Evolutionary conservation across 2,329 filamentous ascomycete genomes (phyloP), one percentile per base, ranked within the genome.

Genomic region (Drechslerella coelobrocha): DNA sequence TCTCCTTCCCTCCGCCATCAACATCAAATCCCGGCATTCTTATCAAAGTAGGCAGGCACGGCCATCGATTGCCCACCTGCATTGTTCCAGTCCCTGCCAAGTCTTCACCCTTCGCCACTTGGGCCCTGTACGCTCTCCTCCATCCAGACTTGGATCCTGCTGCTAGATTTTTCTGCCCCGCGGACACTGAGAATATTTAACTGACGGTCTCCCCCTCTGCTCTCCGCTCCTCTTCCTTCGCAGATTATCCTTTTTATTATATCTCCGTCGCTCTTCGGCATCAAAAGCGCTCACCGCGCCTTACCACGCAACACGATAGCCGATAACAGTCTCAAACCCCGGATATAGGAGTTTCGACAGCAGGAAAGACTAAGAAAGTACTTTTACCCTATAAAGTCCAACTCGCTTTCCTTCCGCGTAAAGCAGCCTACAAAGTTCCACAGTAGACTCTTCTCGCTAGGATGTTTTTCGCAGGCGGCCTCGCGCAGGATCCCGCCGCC

Each of bases 401-500:
- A 19, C 17, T 48, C 19, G 14, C 23, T n/a, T 17, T 47, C 51
- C 24, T 21, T 14, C 10, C 47, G 39, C 23, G 10, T 5, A 2
- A 31, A 6, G 10, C 23, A 34, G 26, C 9, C 37, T 26, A 52
- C 21, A 14, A 45, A 5, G 10, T 9, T 17, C 51, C n/a, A n/a
- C n/a, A n/a, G n/a, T n/a, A n/a, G n/a, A 29, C 52, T 24, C 21
- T 8, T 17, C 21, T 10, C 24, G 6, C n/a, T 39, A 65, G 21
- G 10, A 71, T 71, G 66, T 41, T 71, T 19, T 71, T 71, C 47
- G 52, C 62, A 47, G 52, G 52, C 29, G 66, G 66, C 26, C 26
- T 71, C 39, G 66, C 57, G 21, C 59, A 61, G 34, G 59, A 71
- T 60, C 66, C 66, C 14, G 59, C 66, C n/a, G 21, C 59, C 48